phyloP scores from a whole-genome alignment of 177 flowering plant genomes.

The Telopea speciosissima region DNA sequence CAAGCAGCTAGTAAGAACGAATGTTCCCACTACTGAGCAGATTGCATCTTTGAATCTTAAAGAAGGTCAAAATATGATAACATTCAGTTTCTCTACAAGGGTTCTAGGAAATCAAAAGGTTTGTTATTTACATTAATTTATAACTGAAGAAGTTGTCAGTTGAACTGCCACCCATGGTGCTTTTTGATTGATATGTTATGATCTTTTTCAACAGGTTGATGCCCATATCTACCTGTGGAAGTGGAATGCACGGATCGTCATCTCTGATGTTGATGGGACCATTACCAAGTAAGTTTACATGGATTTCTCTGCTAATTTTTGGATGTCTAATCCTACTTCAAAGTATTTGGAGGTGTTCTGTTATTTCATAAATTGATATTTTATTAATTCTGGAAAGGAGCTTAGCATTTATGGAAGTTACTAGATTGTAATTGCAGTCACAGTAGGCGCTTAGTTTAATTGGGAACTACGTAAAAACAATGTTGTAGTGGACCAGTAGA shows the following conservation, averaged over 20 bases:
- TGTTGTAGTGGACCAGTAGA: no score
- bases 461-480: no score
- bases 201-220: conserved; percentile 59
- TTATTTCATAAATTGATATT: no score
- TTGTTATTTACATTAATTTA: conserved; percentile 3
- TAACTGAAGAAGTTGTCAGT: conserved; percentile 3
- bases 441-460: no score
- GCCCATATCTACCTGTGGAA: conserved; percentile 96
- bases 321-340: background rate
- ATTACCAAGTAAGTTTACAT: conserved; percentile 67
- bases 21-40: conserved; percentile 79
- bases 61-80: conserved; percentile 87
- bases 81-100: conserved; percentile 80
- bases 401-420: no score
- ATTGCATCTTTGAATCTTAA: conserved; percentile 86
- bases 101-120: conserved; percentile 94
- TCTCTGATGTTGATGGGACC: conserved; percentile 99
- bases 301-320: background rate
- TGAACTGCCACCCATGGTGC: background rate
- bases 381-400: no score
- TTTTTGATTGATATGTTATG: conserved; percentile 5
- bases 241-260: conserved; percentile 89
- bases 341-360: background rate
- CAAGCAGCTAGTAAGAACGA: conserved; percentile 64
- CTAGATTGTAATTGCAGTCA: no score